A percentile compares a stretch with the other conserved stretches of the same genome.
phyloP scores from a whole-genome alignment of 1,284 basidiomycete species.

The Moesziomyces sp. region DNA sequence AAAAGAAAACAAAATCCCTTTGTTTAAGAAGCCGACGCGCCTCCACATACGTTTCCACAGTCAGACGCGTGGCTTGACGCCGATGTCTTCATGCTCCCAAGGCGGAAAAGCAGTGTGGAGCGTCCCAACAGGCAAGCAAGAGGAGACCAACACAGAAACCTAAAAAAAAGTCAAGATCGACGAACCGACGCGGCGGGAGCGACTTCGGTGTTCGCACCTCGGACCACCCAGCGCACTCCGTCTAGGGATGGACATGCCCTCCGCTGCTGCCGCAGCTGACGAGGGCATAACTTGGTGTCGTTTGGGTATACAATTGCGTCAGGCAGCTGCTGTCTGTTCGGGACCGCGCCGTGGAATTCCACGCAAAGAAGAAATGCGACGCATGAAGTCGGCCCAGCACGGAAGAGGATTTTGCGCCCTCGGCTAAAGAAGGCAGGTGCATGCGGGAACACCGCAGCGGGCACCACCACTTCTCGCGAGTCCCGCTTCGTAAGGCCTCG shows the following conservation, averaged over 20 bases:
- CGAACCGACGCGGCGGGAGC: no score
- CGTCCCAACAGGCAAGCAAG: no score
- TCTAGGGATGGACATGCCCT: no score
- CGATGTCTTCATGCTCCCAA: slow-evolving; percentile 3
- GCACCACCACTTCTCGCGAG: background rate
- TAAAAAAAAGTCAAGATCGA: background rate
- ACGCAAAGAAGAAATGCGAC: background rate
- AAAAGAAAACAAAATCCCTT: no score
- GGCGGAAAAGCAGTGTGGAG: slow-evolving; percentile 3
- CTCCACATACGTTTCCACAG: slow-evolving; percentile 22
- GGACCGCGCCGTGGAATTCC: background rate
- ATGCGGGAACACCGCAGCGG: background rate
- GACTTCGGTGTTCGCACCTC: no score
- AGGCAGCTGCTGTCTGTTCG: background rate
- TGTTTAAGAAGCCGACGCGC: slow-evolving; percentile 6
- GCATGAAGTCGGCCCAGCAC: slow-evolving; percentile 8
- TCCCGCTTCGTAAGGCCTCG: no score
- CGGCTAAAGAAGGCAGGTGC: slow-evolving; percentile 11
- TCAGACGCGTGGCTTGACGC: slow-evolving; percentile 29
- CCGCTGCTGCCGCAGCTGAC: background rate
- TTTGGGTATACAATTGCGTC: no score
- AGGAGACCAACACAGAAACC: no score
- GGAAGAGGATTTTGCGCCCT: slow-evolving; percentile 4
- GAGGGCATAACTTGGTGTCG: no score
- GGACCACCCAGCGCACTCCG: no score